These are phyloP conservation scores for Termitomyces sp. DNA, from an alignment of 768 basidiomycete genomes.

Conservation along the genomic window DNA sequence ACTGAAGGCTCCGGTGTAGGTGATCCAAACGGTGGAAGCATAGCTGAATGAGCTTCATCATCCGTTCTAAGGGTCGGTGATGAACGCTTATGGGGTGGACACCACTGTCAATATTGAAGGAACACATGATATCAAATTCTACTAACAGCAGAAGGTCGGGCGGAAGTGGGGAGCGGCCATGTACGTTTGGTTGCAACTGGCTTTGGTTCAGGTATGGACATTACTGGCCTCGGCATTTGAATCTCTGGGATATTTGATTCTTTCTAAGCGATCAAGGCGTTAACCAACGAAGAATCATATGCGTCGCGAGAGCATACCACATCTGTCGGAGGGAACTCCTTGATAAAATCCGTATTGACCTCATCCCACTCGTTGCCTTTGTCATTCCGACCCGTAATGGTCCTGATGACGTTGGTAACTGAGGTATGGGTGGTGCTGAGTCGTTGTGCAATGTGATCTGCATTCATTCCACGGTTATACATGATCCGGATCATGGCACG, in stretches of 20 bases:
- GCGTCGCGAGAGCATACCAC: not conserved
- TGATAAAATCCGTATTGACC: not conserved
- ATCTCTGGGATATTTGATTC: not conserved
- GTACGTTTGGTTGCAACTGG: not conserved
- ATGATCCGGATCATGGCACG: constrained; percentile 5
- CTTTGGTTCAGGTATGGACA: not conserved
- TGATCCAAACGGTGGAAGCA: not conserved
- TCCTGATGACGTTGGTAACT: not conserved
- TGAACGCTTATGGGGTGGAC: not conserved
- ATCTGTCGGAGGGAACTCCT: not conserved
- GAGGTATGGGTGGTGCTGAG: not conserved
- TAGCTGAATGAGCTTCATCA: not conserved
- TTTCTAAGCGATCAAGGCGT: not conserved
- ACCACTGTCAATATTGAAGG: not conserved
- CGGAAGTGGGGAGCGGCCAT: constrained; percentile 9
- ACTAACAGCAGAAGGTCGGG: not conserved
- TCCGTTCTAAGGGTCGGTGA: not conserved
- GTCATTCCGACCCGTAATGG: not conserved
- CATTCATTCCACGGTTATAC: constrained; percentile 4
- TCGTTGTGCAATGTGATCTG: not conserved
- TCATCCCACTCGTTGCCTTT: constrained; percentile 1
- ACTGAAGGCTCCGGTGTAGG: not conserved
- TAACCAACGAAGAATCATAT: not conserved
- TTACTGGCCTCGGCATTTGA: not conserved
- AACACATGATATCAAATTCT: not conserved